Percentiles rank a stretch among this genome's conserved stretches.
Evolutionary conservation across 2,329 filamentous ascomycete species (phyloP).

Genomic region (Sclerotinia nivalis): DNA sequence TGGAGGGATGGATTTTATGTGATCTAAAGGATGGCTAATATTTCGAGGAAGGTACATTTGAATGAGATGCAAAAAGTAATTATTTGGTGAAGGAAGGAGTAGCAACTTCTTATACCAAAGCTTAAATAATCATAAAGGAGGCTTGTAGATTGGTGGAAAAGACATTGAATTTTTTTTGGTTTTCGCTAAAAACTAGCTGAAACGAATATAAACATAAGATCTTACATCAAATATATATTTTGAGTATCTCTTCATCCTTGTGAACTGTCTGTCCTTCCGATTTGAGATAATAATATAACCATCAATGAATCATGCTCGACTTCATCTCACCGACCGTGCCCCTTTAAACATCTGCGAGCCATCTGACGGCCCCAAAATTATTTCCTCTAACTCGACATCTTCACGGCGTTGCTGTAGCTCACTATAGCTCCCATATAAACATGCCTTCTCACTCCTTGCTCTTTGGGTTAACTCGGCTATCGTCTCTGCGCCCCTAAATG

Average conservation of each 20-base stretch:
- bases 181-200: neutral
- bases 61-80: too few species aligned
- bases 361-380: neutral
- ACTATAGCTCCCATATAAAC: slow-evolving; percentile 1
- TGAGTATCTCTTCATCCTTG: neutral
- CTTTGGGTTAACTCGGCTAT: neutral
- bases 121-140: too few species aligned
- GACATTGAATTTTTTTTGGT: too few species aligned
- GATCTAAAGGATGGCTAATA: too few species aligned
- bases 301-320: neutral
- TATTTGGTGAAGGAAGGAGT: too few species aligned
- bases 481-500: slow-evolving; percentile 5
- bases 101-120: too few species aligned
- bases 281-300: neutral
- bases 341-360: neutral
- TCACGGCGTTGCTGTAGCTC: neutral
- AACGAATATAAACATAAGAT: neutral
- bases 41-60: too few species aligned
- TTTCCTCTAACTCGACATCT: slow-evolving; percentile 11
- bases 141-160: too few species aligned
- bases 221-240: neutral
- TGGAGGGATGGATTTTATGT: neutral
- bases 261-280: neutral
- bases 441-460: slow-evolving; percentile 6
- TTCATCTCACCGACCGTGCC: neutral